A percentile compares a stretch with the other conserved stretches of the same genome.
Conservation (phyloP, 2,329 filamentous ascomycete genomes). For the Apiospora malaysiana region DNA sequence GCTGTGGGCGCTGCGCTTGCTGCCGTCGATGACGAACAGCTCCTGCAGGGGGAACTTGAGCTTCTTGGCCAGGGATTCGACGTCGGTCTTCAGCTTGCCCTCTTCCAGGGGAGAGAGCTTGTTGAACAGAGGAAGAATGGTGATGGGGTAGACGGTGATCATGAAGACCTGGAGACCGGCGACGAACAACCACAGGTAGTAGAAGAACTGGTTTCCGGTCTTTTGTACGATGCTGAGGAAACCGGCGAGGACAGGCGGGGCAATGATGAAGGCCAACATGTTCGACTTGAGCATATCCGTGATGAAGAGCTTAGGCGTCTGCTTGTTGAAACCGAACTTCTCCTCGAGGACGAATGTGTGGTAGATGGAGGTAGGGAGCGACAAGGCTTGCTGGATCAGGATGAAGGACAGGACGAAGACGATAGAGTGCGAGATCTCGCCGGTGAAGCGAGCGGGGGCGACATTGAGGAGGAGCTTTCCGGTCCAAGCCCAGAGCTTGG, state of each 20-base stretch:
- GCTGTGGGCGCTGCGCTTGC: conserved; percentile 85
- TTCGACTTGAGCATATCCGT: conserved; percentile 93
- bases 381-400: conserved; percentile 78
- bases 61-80: conserved; percentile 81
- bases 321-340: conserved; percentile 98
- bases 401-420: conserved; percentile 90
- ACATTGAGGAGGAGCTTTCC: conserved; percentile 76
- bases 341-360: conserved; percentile 96
- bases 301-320: conserved; percentile 86
- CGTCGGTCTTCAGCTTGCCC: conserved; percentile 84
- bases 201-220: conserved; percentile 95
- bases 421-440: conserved; percentile 93
- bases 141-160: conserved; percentile 94
- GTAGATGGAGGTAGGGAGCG: conserved; percentile 85
- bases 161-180: conserved; percentile 89
- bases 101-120: conserved; percentile 92
- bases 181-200: conserved; percentile 95
- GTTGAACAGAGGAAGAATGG: conserved; percentile 96
- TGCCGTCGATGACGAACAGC: conserved; percentile 92
- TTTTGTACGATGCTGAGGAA: conserved; percentile 94
- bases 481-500: conserved; percentile 85
- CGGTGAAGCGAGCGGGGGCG: conserved; percentile 78
- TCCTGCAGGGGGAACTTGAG: conserved; percentile 92
- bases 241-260: conserved; percentile 86
- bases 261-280: conserved; percentile 77